Evolutionary conservation across 2,329 filamentous ascomycete genomes (phyloP).

Genomic region (Aureobasidium musti): DNA sequence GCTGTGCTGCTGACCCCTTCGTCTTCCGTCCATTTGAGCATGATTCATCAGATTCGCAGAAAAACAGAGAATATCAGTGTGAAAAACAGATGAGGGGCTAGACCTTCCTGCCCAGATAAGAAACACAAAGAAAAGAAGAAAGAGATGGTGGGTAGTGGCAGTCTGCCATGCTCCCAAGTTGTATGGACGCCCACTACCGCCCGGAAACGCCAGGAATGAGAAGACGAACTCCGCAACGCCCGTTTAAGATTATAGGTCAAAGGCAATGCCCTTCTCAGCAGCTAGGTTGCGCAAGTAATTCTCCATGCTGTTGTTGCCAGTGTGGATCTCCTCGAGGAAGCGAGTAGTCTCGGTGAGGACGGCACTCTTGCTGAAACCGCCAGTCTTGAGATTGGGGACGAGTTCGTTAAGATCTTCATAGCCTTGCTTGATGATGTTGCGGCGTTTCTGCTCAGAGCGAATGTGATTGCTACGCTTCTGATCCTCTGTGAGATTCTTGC

Average conservation of each 20-base stretch:
- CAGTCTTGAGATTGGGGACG: slow-evolving; percentile 71
- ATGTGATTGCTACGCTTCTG: slow-evolving; percentile 88
- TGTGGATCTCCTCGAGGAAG: slow-evolving; percentile 72
- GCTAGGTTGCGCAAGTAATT: background rate
- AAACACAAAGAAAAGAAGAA: background rate
- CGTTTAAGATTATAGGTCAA: slow-evolving; percentile 18
- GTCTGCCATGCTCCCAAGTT: background rate
- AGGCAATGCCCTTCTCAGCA: slow-evolving; percentile 8
- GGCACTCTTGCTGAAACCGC: slow-evolving; percentile 80
- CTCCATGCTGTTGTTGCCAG: slow-evolving; percentile 58
- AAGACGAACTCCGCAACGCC: slow-evolving; percentile 18
- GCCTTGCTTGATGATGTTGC: slow-evolving; percentile 77
- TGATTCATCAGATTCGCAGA: slow-evolving; percentile 24
- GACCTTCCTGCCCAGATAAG: slow-evolving; percentile 1
- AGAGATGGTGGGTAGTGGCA: background rate
- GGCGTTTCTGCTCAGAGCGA: slow-evolving; percentile 80
- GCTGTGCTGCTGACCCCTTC: background rate
- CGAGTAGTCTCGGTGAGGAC: slow-evolving; percentile 74
- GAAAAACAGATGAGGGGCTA: background rate
- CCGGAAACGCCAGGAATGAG: slow-evolving; percentile 7
- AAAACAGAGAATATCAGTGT: slow-evolving; percentile 5
- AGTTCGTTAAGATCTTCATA: slow-evolving; percentile 78
- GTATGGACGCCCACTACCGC: background rate
- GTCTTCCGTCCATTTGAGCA: background rate
- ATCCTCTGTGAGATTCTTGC: slow-evolving; percentile 67